Conservation (phyloP, 306 rosid species). For the Vigna mungo region DNA sequence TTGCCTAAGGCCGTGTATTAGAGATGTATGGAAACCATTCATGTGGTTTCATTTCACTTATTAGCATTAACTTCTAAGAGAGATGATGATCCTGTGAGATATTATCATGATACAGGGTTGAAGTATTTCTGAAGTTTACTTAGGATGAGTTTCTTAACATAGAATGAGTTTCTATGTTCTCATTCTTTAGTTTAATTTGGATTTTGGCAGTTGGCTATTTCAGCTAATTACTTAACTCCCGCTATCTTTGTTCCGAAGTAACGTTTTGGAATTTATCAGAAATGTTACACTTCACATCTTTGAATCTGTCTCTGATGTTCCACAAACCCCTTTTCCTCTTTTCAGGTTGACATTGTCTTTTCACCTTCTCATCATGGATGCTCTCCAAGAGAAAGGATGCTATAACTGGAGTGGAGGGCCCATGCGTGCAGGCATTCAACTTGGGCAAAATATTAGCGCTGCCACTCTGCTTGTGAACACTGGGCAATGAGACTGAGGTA, state of each 20-base stretch:
- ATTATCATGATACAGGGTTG: slow-evolving; percentile 11
- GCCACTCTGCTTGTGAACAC: slow-evolving; percentile 58
- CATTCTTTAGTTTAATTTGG: slow-evolving; percentile 22
- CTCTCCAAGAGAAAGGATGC: slow-evolving; percentile 54
- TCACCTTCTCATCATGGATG: slow-evolving; percentile 37
- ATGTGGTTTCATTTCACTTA: neutral
- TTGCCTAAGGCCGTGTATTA: neutral
- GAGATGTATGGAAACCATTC: neutral
- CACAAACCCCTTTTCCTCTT: slow-evolving; percentile 4
- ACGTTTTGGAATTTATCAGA: slow-evolving; percentile 31
- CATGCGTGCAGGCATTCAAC: slow-evolving; percentile 56
- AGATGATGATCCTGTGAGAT: neutral
- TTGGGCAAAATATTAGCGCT: slow-evolving; percentile 49
- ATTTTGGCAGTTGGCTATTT: slow-evolving; percentile 27
- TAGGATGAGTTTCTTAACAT: neutral
- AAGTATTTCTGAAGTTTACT: neutral
- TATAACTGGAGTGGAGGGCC: slow-evolving; percentile 67
- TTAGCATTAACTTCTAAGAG: neutral
- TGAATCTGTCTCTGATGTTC: slow-evolving; percentile 15
- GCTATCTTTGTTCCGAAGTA: slow-evolving; percentile 10
- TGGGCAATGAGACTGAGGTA: slow-evolving; percentile 68
- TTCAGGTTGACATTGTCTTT: slow-evolving; percentile 35
- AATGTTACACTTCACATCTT: slow-evolving; percentile 21
- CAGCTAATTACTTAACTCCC: slow-evolving; percentile 25
- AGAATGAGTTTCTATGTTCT: neutral